Evolutionary conservation across 257 asterid genomes (phyloP), one percentile per base, ranked within the genome.

Genomic region (Gynochthodes officinalis): DNA sequence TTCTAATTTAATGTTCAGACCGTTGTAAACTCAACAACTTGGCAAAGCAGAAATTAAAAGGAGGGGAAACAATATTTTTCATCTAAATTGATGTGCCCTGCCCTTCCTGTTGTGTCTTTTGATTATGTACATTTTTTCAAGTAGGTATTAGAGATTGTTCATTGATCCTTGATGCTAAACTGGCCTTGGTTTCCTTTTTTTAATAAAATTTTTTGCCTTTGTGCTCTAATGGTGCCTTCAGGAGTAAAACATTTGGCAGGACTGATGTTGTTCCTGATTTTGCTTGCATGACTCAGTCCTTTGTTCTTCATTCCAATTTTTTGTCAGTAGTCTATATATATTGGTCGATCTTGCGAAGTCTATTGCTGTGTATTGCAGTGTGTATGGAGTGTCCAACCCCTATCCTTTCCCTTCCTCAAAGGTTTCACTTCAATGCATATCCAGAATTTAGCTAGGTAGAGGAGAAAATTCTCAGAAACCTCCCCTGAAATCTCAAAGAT

Each of bases 1-100:
- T 79, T 83, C 78, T 80, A 75, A 76, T 80, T 80, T 57, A 46
- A 79, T 80, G 82, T 79, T 79, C 61, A 71, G 65, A 81, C 65
- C 64, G 63, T 78, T 78, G 71, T 82, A 74, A n/a, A 70, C 82
- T 82, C 73, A 73, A 70, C 53, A 67, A 66, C 73, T 73, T 75
- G 58, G 81, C 72, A 64, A 78, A 76, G 84, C 82, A 82, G 85
- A 69, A 86, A 80, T 66, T 68, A 72, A 42, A 18, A 65, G 67
- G 75, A 63, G 44, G 25, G 6, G 3, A 44, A 67, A 46, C 35
- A 12, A 15, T 35, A 37, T 53, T 23, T 48, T 28, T 13, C 61
- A 35, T 15, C 64, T 49, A 52, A 10, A 64, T 37, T 64, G 23
- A 23, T 73, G n/a, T 5, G 14, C 35, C n/a, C n/a, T n/a, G n/a